Evolutionary conservation across 2,329 filamentous ascomycete species (phyloP).

Genomic region (Sporothrix mexicana): DNA sequence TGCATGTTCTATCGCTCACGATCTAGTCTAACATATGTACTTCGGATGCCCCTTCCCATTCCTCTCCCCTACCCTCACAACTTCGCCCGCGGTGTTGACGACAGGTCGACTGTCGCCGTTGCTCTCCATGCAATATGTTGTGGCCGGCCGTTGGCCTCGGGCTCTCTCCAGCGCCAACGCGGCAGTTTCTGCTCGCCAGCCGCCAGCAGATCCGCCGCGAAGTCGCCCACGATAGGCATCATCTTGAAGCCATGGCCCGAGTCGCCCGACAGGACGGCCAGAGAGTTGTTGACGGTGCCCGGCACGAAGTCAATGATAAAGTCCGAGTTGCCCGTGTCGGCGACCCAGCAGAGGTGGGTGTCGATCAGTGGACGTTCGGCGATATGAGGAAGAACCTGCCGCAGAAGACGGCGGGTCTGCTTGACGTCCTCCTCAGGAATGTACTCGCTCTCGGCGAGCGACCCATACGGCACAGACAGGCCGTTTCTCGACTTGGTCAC

Average conservation of each 20-base stretch:
- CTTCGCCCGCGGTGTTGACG: constrained; percentile 8
- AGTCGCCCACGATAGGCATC: constrained; percentile 51
- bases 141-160: neutral
- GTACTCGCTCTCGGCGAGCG: constrained; percentile 51
- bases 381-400: constrained; percentile 58
- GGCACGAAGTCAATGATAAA: constrained; percentile 66
- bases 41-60: too few relatives aligned
- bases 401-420: constrained; percentile 57
- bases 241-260: constrained; percentile 69
- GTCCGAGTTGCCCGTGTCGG: constrained; percentile 65
- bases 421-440: constrained; percentile 60
- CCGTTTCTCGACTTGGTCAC: constrained; percentile 39
- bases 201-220: constrained; percentile 50
- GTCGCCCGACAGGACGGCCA: constrained; percentile 55
- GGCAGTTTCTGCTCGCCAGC: neutral
- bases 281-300: constrained; percentile 55
- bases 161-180: constrained; percentile 23
- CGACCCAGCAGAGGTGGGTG: constrained; percentile 67
- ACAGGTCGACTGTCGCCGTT: neutral
- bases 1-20: neutral
- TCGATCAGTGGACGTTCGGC: constrained; percentile 62
- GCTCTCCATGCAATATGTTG: constrained; percentile 19
- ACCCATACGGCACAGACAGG: constrained; percentile 47
- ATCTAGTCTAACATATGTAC: constrained; percentile 8
- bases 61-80: neutral